These are phyloP conservation scores for Mallotus japonicus DNA, from an alignment of 441 rosid species.

Conservation along the genomic window DNA sequence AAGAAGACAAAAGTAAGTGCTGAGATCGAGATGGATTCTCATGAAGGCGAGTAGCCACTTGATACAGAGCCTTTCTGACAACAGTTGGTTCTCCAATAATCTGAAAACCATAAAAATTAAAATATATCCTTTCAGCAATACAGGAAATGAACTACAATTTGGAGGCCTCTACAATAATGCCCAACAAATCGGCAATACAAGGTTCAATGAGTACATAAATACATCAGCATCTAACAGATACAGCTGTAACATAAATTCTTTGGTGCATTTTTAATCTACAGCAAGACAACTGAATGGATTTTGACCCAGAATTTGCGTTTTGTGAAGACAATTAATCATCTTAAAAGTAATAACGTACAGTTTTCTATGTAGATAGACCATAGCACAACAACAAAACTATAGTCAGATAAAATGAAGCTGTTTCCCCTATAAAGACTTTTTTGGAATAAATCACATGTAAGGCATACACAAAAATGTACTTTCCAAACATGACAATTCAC, in stretches of 20 bases:
- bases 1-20: conserved; percentile 65
- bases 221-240: neutral
- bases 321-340: no score
- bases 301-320: neutral
- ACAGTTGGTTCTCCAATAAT: conserved; percentile 77
- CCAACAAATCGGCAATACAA: neutral
- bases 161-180: neutral
- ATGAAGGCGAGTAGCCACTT: conserved; percentile 84
- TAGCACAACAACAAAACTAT: no score
- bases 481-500: no score
- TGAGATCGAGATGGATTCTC: conserved; percentile 92
- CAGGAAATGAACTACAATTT: neutral
- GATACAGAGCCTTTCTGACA: conserved; percentile 79
- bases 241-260: neutral
- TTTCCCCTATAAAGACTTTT: no score
- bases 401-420: neutral
- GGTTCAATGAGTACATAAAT: neutral
- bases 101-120: conserved; percentile 34
- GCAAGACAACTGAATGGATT: neutral
- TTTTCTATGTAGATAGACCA: no score
- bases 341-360: no score
- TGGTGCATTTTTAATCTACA: neutral
- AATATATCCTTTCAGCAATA: no score
- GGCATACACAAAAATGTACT: no score
- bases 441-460: no score